Evolutionary conservation across 2,329 filamentous ascomycete species (phyloP).

Genomic region (Cercospora zeae-maydis): DNA sequence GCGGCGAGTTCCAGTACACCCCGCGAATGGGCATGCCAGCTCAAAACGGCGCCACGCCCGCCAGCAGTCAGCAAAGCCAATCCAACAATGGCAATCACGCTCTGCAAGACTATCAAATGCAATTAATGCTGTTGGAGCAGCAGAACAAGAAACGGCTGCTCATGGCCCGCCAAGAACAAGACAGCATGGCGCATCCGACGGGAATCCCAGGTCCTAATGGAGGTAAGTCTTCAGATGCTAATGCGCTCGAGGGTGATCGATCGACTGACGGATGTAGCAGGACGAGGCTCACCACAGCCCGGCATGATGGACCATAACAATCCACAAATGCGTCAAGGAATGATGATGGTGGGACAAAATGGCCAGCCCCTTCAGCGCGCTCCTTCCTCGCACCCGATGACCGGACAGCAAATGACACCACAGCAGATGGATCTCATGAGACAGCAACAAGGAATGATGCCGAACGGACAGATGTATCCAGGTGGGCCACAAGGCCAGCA

Average conservation of each 20-base stretch:
- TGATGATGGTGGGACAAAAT: slow-evolving; percentile 23
- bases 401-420: slow-evolving; percentile 46
- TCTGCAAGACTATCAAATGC: slow-evolving; percentile 84
- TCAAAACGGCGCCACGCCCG: slow-evolving; percentile 26
- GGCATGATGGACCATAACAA: slow-evolving; percentile 53
- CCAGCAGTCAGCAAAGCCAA: slow-evolving; percentile 32
- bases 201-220: slow-evolving; percentile 41
- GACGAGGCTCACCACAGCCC: slow-evolving; percentile 58
- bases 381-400: slow-evolving; percentile 64
- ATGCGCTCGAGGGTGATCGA: slow-evolving; percentile 6
- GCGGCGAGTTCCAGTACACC: slow-evolving; percentile 37
- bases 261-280: slow-evolving; percentile 52
- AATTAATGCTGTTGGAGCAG: slow-evolving; percentile 80
- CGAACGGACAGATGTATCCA: slow-evolving; percentile 32
- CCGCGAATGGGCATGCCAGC: slow-evolving; percentile 33
- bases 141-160: slow-evolving; percentile 83
- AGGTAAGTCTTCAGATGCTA: slow-evolving; percentile 41
- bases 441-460: slow-evolving; percentile 30
- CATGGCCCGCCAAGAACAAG: slow-evolving; percentile 79
- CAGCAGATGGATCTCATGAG: slow-evolving; percentile 47
- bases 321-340: slow-evolving; percentile 23
- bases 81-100: slow-evolving; percentile 67
- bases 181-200: slow-evolving; percentile 57
- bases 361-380: slow-evolving; percentile 27
- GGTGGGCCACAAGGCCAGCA: slow-evolving; percentile 39